phyloP scores from a whole-genome alignment of 2,329 filamentous ascomycete genomes.

The Ophiocordyceps australis region DNA sequence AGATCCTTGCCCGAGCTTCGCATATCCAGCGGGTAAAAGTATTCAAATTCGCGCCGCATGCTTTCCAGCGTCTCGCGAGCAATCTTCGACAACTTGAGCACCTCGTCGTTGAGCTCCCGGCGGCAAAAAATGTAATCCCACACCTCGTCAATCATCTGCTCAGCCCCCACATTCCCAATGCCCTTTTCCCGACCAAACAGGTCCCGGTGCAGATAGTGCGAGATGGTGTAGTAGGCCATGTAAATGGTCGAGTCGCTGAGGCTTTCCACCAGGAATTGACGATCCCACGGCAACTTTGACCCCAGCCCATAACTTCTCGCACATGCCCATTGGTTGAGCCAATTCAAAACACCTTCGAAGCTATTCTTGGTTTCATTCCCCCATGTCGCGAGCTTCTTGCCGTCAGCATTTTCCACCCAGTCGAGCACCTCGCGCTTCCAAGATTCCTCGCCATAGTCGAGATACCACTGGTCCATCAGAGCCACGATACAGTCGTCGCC shows the following conservation, averaged over 20 bases:
- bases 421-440: constrained; percentile 66
- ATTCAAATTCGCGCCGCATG: constrained; percentile 85
- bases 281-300: constrained; percentile 88
- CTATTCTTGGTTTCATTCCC: constrained; percentile 57
- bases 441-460: constrained; percentile 83
- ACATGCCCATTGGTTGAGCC: constrained; percentile 94
- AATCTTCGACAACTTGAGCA: constrained; percentile 50
- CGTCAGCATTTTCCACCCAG: constrained; percentile 49
- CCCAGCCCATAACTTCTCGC: constrained; percentile 82
- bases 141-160: constrained; percentile 86
- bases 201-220: constrained; percentile 58
- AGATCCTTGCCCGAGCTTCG: constrained; percentile 83
- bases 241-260: constrained; percentile 88
- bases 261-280: constrained; percentile 77
- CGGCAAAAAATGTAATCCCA: constrained; percentile 93
- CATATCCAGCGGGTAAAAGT: constrained; percentile 90
- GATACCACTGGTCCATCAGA: constrained; percentile 91
- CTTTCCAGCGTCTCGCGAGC: constrained; percentile 53
- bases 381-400: constrained; percentile 61
- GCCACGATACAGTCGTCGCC: constrained; percentile 88
- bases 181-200: constrained; percentile 66
- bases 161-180: constrained; percentile 48
- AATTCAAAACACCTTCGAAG: constrained; percentile 74
- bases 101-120: constrained; percentile 47
- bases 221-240: constrained; percentile 61